A percentile compares a stretch with the other conserved stretches of the same genome.
phyloP scores from a whole-genome alignment of 148 eudicot genomes.

The Vaccinium vitisidaea region DNA sequence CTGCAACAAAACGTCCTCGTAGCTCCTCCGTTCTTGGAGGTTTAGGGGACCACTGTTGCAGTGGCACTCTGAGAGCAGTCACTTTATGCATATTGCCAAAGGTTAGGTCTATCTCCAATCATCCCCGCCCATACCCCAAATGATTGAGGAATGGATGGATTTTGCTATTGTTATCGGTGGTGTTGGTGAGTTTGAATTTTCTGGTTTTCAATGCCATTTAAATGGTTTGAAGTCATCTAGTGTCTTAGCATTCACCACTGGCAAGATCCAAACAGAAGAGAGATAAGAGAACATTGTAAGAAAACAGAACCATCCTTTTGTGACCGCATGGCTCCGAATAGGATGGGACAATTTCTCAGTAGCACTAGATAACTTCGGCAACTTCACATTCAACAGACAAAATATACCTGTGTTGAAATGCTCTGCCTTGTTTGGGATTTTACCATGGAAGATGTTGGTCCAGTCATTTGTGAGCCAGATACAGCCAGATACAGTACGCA shows the following conservation, averaged over 20 bases:
- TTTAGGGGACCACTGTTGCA: too few species aligned
- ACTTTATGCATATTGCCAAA: too few species aligned
- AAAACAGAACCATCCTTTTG: background rate
- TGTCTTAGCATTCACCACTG: background rate
- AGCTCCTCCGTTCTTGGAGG: too few species aligned
- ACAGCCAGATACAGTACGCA: background rate
- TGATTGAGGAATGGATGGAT: too few species aligned
- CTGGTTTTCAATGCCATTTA: background rate
- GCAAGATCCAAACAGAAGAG: slow-evolving; percentile 1
- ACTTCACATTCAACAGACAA: background rate
- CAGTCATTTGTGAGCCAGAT: background rate
- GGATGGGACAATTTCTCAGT: background rate
- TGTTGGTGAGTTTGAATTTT: background rate
- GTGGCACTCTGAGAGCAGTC: too few species aligned
- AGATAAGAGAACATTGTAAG: background rate
- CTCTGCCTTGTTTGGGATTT: background rate
- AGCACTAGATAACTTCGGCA: background rate
- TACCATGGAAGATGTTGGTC: background rate
- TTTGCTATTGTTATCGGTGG: too few species aligned
- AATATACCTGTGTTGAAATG: background rate
- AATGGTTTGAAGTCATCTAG: background rate
- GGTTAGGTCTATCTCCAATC: too few species aligned
- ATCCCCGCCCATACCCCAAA: too few species aligned
- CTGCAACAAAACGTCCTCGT: too few species aligned
- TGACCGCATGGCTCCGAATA: background rate